Evolutionary conservation across 352 stramenopile genomes (phyloP), one percentile per base, ranked within the genome.

Genomic region (Phytophthora ohioensis): DNA sequence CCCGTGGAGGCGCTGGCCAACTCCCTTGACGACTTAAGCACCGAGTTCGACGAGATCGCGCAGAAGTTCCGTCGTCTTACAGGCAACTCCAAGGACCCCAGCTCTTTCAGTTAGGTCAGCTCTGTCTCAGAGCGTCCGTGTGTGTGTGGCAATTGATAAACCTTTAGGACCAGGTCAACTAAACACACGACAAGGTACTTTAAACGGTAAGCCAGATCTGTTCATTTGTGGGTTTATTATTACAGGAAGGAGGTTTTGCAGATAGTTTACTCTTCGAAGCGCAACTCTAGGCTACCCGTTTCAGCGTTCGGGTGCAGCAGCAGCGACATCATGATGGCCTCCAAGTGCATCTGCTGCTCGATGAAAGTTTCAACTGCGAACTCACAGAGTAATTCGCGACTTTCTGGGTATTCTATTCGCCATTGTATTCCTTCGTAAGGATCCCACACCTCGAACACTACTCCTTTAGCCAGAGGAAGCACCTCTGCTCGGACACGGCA

Each of bases 41-140:
- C 85, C 65, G 88, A 95, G 75, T 95, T 95, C 63, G 86, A 95
- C 67, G 87, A 94, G 73, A 84, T 95, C 58, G 86, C 86, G 64
- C 86, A 92, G 48, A 92, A 93, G 64, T 95, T 95, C 70, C 86
- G 88, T 21, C 85, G 85, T 43, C 71, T 90, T 30, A 93, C 85
- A 5, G 87, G 87, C 63, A 94, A 91, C 81, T 90, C 84, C 36
- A 95, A 95, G 82, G 84, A 95, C 69, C 79, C 85, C 56, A 92
- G 85, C 51, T 87, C 82, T 13, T 95, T 95, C 67, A 95, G 82
- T 73, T 94, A 91, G 62, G 5, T 2, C 41, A 30, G n/a, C n/a
- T 48, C 9, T 63, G 32, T 17, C 45, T 52, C 34, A 6, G 4
- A 30, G 39, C 39, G 9, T 15, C 35, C 46, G 30, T 30, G 15